Conservation (phyloP, 306 rosid species). For the Trifolium repens region DNA sequence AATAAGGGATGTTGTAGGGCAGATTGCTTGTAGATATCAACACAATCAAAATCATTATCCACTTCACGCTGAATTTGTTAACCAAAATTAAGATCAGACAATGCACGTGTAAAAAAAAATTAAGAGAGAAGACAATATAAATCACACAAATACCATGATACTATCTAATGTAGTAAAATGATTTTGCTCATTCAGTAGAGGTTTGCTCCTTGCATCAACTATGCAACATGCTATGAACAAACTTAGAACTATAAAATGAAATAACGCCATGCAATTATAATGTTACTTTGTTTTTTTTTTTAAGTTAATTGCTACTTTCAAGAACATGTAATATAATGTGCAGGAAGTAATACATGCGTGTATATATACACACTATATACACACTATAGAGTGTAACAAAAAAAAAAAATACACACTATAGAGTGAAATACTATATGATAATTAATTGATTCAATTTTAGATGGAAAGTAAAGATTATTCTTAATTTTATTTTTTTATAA, state of each 20-base stretch:
- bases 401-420: too few relatives aligned
- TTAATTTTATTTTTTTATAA: too few relatives aligned
- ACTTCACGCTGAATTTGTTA: neutral
- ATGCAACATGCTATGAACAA: neutral
- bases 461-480: too few relatives aligned
- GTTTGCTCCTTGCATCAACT: neutral
- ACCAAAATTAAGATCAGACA: neutral
- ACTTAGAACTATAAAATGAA: neutral
- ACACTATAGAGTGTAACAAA: too few relatives aligned
- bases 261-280: too few relatives aligned
- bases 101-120: neutral
- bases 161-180: neutral
- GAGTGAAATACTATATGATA: too few relatives aligned
- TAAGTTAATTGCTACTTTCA: too few relatives aligned
- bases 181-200: too few relatives aligned
- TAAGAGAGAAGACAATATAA: neutral
- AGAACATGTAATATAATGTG: too few relatives aligned
- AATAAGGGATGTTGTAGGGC: neutral
- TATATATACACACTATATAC: too few relatives aligned
- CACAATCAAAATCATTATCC: constrained; percentile 1
- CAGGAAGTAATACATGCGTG: too few relatives aligned
- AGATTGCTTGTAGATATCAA: constrained; percentile 20
- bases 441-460: neutral
- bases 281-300: too few relatives aligned
- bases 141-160: neutral